These are phyloP conservation scores for Suillus subluteus DNA, from an alignment of 768 basidiomycete species.

Conservation along the genomic window DNA sequence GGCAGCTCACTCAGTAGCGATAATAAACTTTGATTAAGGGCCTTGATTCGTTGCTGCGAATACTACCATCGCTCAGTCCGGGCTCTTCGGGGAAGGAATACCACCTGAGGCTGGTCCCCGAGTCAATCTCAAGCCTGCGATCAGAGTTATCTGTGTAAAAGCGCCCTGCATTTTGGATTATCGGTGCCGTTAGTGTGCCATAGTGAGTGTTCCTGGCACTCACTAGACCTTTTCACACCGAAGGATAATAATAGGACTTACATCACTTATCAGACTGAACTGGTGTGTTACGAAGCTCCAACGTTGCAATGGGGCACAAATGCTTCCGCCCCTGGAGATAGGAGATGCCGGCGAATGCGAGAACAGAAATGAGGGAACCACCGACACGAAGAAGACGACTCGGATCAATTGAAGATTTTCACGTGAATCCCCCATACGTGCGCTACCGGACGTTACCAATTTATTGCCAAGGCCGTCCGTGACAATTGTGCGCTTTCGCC, in stretches of 20 bases:
- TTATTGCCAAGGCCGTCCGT: background rate
- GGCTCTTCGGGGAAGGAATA: too few species aligned
- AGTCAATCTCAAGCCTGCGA: background rate
- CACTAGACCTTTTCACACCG: background rate
- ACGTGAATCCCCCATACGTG: background rate
- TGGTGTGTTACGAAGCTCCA: background rate
- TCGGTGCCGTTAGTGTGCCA: background rate
- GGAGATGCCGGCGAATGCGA: background rate
- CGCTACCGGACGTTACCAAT: background rate
- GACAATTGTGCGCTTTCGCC: background rate
- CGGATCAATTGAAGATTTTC: conserved; percentile 1
- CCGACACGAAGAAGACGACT: background rate
- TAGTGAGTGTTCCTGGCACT: background rate
- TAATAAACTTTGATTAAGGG: background rate
- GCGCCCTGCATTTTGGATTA: background rate
- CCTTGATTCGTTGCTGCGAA: background rate
- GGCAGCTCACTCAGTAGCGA: background rate
- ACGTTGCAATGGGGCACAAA: background rate
- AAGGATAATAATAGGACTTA: background rate
- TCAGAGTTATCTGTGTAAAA: background rate
- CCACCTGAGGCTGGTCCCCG: background rate
- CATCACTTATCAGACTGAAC: background rate
- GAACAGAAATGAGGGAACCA: background rate
- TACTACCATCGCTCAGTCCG: background rate
- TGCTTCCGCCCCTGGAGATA: background rate